Evolutionary conservation across 331 rosid species (phyloP), one percentile per base, ranked within the genome.

Genomic region (Pyracantha coccinea): DNA sequence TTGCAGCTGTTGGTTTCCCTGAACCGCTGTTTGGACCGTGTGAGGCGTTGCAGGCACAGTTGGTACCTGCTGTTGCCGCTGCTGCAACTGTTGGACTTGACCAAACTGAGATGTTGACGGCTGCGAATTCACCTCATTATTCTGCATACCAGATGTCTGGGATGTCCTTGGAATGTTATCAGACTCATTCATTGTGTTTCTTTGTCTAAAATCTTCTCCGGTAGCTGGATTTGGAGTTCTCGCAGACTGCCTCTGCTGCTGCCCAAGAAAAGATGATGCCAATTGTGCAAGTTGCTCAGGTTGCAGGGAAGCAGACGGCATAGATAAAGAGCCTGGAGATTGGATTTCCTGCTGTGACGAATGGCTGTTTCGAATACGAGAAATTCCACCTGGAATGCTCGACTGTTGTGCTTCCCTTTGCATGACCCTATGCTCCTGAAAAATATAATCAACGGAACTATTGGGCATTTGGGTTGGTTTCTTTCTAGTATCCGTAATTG

Each of bases 231-330:
- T 86, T 16, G 72, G 45, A 32, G 81, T 29, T 71, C 79, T 86
- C 70, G 88, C 89, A 4, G 83, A 74, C 79, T 87, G 96, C 84
- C 88, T 88, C 76, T 85, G 90, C 84, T 86, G 89, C 80, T 86
- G 89, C 76, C 86, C 96, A 53, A 88, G 88, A 78, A 89, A 91
- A 75, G 97, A 79, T 66, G 97, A 91, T 41, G 96, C 90, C 69
- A 95, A 72, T 45, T 86, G 97, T 28, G 88, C 89, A 69, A 90
- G 97, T 78, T 95, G 97, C 80, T 95, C 97, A 8, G 93, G 91
- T 69, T 81, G 92, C 71, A 85, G 81, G 66, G 89, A 52, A 32
- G 84, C 84, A 70, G 82, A 83, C 10, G 93, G 81, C 45, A 80
- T 14, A 54, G 90, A 62, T 31, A 75, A 63, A 79, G 90, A 83